Conservation (phyloP, 495 filamentous ascomycete genomes). For the Penicillium arizonense region DNA sequence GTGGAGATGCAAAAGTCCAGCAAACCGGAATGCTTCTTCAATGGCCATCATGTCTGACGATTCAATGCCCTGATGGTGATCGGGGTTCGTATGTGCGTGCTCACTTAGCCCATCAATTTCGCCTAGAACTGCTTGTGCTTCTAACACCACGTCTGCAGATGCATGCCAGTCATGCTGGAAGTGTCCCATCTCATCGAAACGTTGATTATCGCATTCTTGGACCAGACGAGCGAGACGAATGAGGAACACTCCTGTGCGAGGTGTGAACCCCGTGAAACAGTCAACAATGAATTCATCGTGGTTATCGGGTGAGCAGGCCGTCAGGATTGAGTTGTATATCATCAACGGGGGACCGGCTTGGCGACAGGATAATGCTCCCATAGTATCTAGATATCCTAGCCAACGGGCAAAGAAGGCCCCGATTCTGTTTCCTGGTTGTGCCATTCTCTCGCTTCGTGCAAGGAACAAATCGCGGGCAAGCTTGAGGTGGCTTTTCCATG, state of each 20-base stretch:
- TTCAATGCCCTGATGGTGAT: conserved; percentile 36
- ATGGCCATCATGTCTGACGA: conserved; percentile 67
- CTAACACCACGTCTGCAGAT: conserved; percentile 45
- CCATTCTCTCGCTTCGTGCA: conserved; percentile 56
- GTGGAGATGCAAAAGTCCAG: conserved; percentile 74
- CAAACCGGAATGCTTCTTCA: conserved; percentile 78
- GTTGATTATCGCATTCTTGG: conserved; percentile 64
- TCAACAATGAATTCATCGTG: conserved; percentile 65
- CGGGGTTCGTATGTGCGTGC: conserved; percentile 27
- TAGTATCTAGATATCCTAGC: conserved; percentile 83
- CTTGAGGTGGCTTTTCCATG: conserved; percentile 77
- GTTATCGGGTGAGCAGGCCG: conserved; percentile 32
- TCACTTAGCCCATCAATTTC: conserved; percentile 45
- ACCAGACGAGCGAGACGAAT: conserved; percentile 73
- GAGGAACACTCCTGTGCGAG: conserved; percentile 66
- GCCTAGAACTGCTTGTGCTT: conserved; percentile 54
- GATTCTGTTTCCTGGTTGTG: conserved; percentile 57
- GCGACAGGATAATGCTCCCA: conserved; percentile 73
- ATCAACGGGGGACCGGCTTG: conserved; percentile 55
- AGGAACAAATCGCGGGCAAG: conserved; percentile 75
- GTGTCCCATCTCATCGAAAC: conserved; percentile 57
- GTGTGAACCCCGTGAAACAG: conserved; percentile 79
- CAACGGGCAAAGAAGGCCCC: conserved; percentile 82
- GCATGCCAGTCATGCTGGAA: conserved; percentile 59
- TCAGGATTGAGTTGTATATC: conserved; percentile 57